phyloP scores from a whole-genome alignment of 2,329 filamentous ascomycete species.

The Claviceps maximensis region DNA sequence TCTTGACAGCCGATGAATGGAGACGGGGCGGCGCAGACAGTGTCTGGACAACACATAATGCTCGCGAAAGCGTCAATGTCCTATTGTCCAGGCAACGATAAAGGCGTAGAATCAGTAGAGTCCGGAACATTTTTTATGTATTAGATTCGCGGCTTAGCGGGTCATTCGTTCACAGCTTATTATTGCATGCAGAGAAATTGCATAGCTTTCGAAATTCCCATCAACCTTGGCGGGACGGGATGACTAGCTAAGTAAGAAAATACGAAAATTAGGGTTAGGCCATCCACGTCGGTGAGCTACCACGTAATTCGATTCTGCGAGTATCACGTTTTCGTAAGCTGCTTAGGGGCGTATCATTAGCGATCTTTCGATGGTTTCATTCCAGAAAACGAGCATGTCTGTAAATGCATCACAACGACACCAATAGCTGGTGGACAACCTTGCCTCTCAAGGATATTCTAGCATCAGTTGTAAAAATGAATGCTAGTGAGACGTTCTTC shows the following conservation, averaged over 20 bases:
- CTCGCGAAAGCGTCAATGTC: conserved; percentile 49
- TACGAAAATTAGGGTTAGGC: not conserved
- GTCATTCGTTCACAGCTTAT: not conserved
- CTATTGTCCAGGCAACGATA: conserved; percentile 40
- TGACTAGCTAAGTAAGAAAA: not conserved
- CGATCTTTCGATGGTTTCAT: not conserved
- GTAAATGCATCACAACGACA: not conserved
- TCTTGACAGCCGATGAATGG: conserved; percentile 53
- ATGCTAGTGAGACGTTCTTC: not conserved
- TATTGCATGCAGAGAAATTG: not conserved
- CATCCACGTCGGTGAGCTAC: not conserved
- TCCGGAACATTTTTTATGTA: not conserved
- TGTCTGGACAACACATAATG: conserved; percentile 44
- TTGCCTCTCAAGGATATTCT: not conserved
- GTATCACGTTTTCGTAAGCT: not conserved
- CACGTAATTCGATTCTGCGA: not conserved
- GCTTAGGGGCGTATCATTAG: not conserved
- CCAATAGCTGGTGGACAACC: not conserved
- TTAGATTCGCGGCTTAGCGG: not conserved
- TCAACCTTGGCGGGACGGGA: not conserved
- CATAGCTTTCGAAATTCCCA: not conserved
- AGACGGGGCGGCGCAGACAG: conserved; percentile 43
- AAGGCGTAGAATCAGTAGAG: not conserved
- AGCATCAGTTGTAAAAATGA: not conserved
- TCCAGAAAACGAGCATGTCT: not conserved